Evolutionary conservation across 768 basidiomycete genomes (phyloP).

Genomic region (Tephrocybe rancida): DNA sequence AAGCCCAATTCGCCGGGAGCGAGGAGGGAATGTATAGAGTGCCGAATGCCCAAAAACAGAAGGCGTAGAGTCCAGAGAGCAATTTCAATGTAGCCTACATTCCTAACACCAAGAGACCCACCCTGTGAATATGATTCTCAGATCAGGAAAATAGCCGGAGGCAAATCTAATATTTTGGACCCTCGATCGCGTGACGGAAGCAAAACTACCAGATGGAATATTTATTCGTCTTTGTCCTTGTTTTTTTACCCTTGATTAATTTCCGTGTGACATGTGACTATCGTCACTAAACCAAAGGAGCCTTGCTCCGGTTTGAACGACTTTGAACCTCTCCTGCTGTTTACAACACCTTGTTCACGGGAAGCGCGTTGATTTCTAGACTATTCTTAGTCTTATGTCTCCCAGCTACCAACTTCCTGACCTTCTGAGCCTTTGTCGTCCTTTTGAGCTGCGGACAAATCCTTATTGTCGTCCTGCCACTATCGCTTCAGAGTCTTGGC

Average conservation of each 20-base stretch:
- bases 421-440: conserved; percentile 31
- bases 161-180: conserved; percentile 8
- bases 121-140: neutral
- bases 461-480: conserved; percentile 34
- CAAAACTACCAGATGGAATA: conserved; percentile 6
- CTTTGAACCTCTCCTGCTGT: neutral
- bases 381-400: conserved; percentile 12
- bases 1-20: conserved; percentile 7
- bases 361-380: neutral
- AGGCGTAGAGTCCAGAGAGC: neutral
- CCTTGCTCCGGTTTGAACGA: conserved; percentile 9
- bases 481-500: conserved; percentile 33
- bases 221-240: neutral
- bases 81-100: neutral
- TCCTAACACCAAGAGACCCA: neutral
- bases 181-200: conserved; percentile 19
- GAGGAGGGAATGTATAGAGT: neutral
- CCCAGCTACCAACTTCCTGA: conserved; percentile 47
- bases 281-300: conserved; percentile 1
- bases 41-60: no score
- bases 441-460: conserved; percentile 42
- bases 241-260: conserved; percentile 18
- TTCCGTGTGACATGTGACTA: conserved; percentile 13
- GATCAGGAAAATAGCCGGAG: neutral
- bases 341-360: neutral